Percentiles rank a stretch among this genome's conserved stretches.
phyloP scores from a whole-genome alignment of 257 asterid genomes.

The Plectranthus barbatus region DNA sequence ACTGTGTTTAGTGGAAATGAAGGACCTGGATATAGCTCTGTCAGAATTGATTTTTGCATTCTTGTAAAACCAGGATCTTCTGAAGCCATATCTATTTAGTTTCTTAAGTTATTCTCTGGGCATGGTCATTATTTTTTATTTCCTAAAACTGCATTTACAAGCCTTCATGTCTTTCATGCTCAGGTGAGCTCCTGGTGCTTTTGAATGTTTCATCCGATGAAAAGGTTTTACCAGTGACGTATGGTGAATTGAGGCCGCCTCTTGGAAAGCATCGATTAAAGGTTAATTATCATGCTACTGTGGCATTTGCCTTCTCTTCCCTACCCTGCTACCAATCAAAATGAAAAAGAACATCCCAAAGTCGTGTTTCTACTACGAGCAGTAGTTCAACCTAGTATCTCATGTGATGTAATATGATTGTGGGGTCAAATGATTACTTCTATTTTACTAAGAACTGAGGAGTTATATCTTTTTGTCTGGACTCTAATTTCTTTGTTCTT shows the following conservation, averaged over 20 bases:
- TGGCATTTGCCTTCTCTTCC: too few relatives aligned
- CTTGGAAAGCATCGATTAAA: slow-evolving; percentile 94
- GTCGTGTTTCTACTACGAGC: too few relatives aligned
- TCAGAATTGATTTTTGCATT: too few relatives aligned
- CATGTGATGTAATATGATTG: background rate
- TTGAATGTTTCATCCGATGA: slow-evolving; percentile 74
- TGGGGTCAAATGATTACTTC: background rate
- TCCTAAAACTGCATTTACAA: too few relatives aligned
- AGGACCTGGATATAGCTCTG: too few relatives aligned
- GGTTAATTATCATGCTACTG: slow-evolving; percentile 37
- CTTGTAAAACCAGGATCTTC: too few relatives aligned
- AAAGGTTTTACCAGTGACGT: slow-evolving; percentile 67
- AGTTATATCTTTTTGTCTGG: background rate
- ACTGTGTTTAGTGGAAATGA: too few relatives aligned
- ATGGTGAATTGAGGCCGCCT: slow-evolving; percentile 94
- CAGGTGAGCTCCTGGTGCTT: slow-evolving; percentile 74
- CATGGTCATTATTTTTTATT: background rate
- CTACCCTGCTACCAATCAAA: too few relatives aligned
- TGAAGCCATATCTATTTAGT: too few relatives aligned
- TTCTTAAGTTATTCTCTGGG: too few relatives aligned
- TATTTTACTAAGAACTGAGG: background rate
- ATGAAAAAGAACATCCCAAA: too few relatives aligned
- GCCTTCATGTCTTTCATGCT: background rate
- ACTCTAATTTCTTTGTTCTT: background rate
- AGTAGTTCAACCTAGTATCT: background rate